Evolutionary conservation across 2,329 filamentous ascomycete species (phyloP).

Genomic region (Penicillium sp.): DNA sequence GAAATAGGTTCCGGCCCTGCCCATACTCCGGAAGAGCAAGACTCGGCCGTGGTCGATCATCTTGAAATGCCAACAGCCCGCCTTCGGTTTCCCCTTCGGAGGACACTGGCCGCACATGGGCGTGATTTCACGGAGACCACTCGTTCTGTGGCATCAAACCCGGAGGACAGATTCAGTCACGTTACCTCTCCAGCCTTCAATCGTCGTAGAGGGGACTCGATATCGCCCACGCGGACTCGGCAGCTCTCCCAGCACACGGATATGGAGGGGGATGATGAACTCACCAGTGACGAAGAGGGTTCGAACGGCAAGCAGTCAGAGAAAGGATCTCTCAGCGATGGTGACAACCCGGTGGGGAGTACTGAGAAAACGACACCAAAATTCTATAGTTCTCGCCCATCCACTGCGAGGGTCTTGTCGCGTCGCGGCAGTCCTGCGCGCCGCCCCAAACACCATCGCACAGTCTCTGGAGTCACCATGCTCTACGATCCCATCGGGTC

Average conservation of each 20-base stretch:
- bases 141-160: conserved; percentile 57
- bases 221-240: conserved; percentile 37
- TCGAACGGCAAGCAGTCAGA: conserved; percentile 27
- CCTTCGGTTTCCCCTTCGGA: conserved; percentile 50
- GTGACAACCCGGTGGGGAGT: conserved; percentile 11
- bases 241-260: conserved; percentile 64
- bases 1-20: conserved; percentile 55
- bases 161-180: conserved; percentile 47
- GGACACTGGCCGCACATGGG: conserved; percentile 23
- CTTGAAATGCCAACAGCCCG: conserved; percentile 54
- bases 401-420: conserved; percentile 43
- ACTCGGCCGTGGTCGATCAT: conserved; percentile 56
- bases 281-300: conserved; percentile 72
- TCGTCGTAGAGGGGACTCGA: conserved; percentile 33
- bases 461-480: conserved; percentile 77
- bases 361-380: conserved; percentile 31
- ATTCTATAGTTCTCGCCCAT: conserved; percentile 40
- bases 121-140: conserved; percentile 53
- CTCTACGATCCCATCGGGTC: conserved; percentile 68
- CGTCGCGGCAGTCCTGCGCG: conserved; percentile 36
- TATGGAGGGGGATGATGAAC: conserved; percentile 84
- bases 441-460: conserved; percentile 61
- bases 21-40: conserved; percentile 60
- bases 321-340: conserved; percentile 19
- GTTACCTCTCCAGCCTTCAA: conserved; percentile 35